phyloP scores from a whole-genome alignment of 306 rosid genomes.

The Alnus glutinosa region DNA sequence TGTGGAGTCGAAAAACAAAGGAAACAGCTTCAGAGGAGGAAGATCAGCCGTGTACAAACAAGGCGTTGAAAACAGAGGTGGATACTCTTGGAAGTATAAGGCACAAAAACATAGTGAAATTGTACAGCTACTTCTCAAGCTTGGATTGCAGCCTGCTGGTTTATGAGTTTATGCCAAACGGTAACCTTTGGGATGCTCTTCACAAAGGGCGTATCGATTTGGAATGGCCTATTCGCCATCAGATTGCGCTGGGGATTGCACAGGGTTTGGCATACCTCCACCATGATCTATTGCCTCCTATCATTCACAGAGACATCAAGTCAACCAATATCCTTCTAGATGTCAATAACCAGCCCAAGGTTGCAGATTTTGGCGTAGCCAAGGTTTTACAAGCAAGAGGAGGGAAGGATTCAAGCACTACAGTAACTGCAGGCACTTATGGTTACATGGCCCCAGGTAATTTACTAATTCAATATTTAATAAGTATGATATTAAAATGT shows the following conservation, averaged over 20 bases:
- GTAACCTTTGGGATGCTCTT: conserved; percentile 91
- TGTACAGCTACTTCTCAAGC: conserved; percentile 80
- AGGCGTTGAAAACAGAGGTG: conserved; percentile 79
- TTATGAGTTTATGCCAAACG: conserved; percentile 92
- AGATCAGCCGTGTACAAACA: conserved; percentile 46
- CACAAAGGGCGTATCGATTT: conserved; percentile 67
- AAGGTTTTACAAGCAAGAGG: conserved; percentile 94
- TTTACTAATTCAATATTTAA: not conserved
- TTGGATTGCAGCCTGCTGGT: conserved; percentile 71
- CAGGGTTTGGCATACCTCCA: conserved; percentile 96
- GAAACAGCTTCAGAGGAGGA: conserved; percentile 50
- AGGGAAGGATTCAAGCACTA: conserved; percentile 82
- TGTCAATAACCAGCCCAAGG: conserved; percentile 80
- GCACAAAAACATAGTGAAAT: conserved; percentile 88
- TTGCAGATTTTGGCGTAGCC: conserved; percentile 96
- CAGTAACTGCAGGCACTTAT: conserved; percentile 87
- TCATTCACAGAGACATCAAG: conserved; percentile 90
- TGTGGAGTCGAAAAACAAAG: conserved; percentile 59
- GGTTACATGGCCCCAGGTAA: conserved; percentile 97
- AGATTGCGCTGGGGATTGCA: conserved; percentile 78
- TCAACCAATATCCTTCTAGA: conserved; percentile 85
- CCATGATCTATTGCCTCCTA: conserved; percentile 78
- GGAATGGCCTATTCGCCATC: conserved; percentile 91
- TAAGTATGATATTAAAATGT: not conserved
- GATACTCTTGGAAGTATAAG: conserved; percentile 89